Base-by-base conservation (phyloP, 352 stramenopile species). In the Sclerospora graminicola region DNA sequence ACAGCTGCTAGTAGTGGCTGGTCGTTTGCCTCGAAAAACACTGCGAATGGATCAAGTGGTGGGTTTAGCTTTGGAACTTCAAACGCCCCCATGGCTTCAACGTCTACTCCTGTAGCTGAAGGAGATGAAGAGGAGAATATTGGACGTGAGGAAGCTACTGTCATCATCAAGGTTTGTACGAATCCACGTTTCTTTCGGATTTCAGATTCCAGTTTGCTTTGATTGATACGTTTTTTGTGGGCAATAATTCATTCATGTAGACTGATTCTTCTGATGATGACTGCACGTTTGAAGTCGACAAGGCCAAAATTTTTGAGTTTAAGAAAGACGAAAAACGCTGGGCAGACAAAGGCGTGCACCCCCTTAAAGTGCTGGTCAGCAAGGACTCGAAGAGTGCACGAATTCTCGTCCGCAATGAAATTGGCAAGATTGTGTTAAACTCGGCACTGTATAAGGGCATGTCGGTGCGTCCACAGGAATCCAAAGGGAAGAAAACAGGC, bases 381-480 rank as follows among this genome's bases (percentile, higher is more conserved):
- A 89, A 89, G 48, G 49, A 60, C 14, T 80, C 64, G n/a, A 82
- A 82, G 51, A 75, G 66, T 36, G 66, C 60, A 10, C 54, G 81
- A 1, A 83, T 93, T 41, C 49, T 93, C 16, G 64, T 88, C 29
- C 78, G 81, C 31, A 90, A 93, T 33, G 57, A 83, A 51, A 93
- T 90, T 39, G 81, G 81, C 51, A 93, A 90, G 69, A 77, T 93
- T 48, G 78, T 93, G 42, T 39, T 93, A 43, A 93, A 93, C 52
- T 60, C 81, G 21, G 58, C 66, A 18, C 44, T 93, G 36, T 93
- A 89, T 66, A 88, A 87, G 44, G 81, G 78, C 20, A 63, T 93
- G 48, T 54, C 35, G 23, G 47, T 89, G 33, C 73, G 65, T 49
- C 49, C 63, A 1, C 68, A 86, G 15, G 71, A 89, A 35, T 51